Base-by-base conservation (phyloP, 192 early-diverging fungal genomes). In the Podochytrium sp. region DNA sequence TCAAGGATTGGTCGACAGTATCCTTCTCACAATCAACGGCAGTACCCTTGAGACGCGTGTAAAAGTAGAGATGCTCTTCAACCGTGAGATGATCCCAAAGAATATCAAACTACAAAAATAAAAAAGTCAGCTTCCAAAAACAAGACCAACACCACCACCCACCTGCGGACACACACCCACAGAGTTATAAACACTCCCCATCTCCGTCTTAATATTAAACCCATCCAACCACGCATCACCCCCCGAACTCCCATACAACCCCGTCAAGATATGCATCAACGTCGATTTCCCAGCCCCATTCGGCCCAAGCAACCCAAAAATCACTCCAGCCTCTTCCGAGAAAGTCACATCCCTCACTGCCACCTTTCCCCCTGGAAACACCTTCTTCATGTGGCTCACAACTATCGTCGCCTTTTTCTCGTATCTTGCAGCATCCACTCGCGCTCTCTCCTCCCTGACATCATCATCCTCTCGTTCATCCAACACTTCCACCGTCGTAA, bases 141-240 rank as follows among this genome's bases (percentile, higher is more conserved):
- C 10, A 57, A 10, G 27, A 57, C n/a, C n/a, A n/a, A n/a, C n/a
- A n/a, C n/a, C n/a, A n/a, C n/a, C n/a, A n/a, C n/a, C n/a, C 37
- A 42, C 62, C 73, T 93, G 92, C 34, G 92, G 91, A 59, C 92
- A 93, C 23, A 93, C 84, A 38, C 91, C 92, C 57, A 92, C 91
- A 56, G 72, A 78, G 12, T 79, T 76, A 69, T 90, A 91, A 0
- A 93, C 88, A 43, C 85, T 72, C 34, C 70, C 74, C 49, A 79
- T 86, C 30, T 92, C 57, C 0, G 85, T 86, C 33, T 56, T 67
- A 51, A 90, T 71, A 67, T 92, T 81, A 60, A 75, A 90, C 0
- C 89, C 87, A 53, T 87, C 90, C 76, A 61, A 80, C 74, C 50
- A 83, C 66, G 91, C 91, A 37, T 71, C 71, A 30, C 92, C 92